Base-by-base conservation (phyloP, 2,329 filamentous ascomycete species). In the Eutypella sp. region DNA sequence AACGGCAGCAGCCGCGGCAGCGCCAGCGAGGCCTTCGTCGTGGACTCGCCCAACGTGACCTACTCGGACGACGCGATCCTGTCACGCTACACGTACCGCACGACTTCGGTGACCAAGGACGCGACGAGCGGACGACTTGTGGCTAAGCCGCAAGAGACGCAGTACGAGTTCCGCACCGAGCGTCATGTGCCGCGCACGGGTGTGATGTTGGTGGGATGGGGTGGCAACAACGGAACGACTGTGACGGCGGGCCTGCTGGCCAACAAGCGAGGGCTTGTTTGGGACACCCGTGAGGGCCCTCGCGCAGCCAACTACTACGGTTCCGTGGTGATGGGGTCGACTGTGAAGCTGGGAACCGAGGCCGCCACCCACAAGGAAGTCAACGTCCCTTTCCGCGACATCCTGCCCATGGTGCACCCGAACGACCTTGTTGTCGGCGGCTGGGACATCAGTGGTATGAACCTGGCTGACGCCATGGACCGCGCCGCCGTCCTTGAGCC, bases 101-200 rank as follows among this genome's bases (percentile, higher is more conserved):
- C 93, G 62, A 97, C 93, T 47, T 81, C 82, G 58, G 85, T 99
- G 62, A 78, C 80, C 57, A 79, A 81, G 63, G 78, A 80, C 60
- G 60, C 63, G 51, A 60, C 63, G 51, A 76, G 84, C 59, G 91
- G 90, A 67, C 87, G 86, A 69, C 85, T 85, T 67, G 79, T 91
- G 49, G 93, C 90, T 50, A 84, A 81, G 51, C 93, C 93, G 61
- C 87, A 87, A 70, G 87, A 95, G 73, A 93, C 87, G 52, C 73
- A 85, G 57, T 99, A 97, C 69, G 86, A 96, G 76, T 97, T 99
- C 86, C 95, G 96, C 79, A 88, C 93, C 63, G 87, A 96, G 67
- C 89, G 92, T 68, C 88, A 87, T 70, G 81, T 97, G 49, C 89
- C 90, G 70, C 95, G 92, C 78, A 81, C 89, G 57, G 93, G 93